phyloP scores from a whole-genome alignment of 495 filamentous ascomycete genomes.

The Xylaria castorea region DNA sequence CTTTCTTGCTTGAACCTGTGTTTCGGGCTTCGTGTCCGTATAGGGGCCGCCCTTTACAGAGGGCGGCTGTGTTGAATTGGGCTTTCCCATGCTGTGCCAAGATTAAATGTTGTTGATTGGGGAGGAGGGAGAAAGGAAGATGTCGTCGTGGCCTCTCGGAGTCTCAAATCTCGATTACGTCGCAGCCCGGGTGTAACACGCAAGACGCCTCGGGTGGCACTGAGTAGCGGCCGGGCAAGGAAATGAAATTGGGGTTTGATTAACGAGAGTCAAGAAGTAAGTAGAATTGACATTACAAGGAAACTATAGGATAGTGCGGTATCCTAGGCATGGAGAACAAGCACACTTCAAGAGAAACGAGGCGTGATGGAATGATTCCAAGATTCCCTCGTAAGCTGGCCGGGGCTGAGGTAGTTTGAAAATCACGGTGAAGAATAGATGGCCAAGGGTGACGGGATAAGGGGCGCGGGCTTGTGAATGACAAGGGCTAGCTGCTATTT shows the following conservation, averaged over 20 bases:
- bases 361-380: constrained; percentile 37
- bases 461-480: constrained; percentile 22
- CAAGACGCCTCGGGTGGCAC: constrained; percentile 25
- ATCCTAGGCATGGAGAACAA: constrained; percentile 35
- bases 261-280: constrained; percentile 56
- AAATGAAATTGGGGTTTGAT: constrained; percentile 36
- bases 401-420: constrained; percentile 15
- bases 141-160: constrained; percentile 33
- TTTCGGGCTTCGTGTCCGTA: constrained; percentile 39
- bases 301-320: constrained; percentile 36
- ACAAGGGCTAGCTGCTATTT: constrained; percentile 23
- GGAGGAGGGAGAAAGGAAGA: constrained; percentile 23
- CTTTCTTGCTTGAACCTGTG: constrained; percentile 39
- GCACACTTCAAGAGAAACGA: constrained; percentile 48
- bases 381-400: constrained; percentile 28
- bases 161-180: not conserved
- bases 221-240: constrained; percentile 16
- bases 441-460: constrained; percentile 15
- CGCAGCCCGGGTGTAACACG: not conserved
- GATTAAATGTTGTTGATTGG: constrained; percentile 7
- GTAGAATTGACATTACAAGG: constrained; percentile 53
- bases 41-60: constrained; percentile 37
- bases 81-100: constrained; percentile 48
- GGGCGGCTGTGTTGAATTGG: constrained; percentile 50
- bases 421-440: constrained; percentile 13